Percentiles rank a stretch among this genome's conserved stretches.
Conservation (phyloP, 2,329 filamentous ascomycete species). For the Sphaerulina musiva region DNA sequence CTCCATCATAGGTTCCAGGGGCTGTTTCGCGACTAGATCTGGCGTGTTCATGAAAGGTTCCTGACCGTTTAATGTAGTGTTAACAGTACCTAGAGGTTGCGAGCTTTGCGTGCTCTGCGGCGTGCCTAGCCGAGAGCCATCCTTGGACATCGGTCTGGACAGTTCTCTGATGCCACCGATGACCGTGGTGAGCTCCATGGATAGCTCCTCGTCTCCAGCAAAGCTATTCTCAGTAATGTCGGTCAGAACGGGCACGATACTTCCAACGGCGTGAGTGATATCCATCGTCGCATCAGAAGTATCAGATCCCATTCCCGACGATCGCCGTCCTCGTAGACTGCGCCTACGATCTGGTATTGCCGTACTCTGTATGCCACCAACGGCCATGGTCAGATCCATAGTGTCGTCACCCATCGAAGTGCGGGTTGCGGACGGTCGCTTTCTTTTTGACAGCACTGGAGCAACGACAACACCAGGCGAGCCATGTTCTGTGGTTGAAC, state of each 20-base stretch:
- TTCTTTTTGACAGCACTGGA: conserved; percentile 29
- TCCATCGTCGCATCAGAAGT: conserved; percentile 50
- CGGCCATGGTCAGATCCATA: conserved; percentile 37
- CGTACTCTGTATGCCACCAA: conserved; percentile 34
- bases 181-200: conserved; percentile 49
- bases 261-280: conserved; percentile 50
- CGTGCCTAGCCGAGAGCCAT: conserved; percentile 21
- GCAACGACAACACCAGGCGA: conserved; percentile 25
- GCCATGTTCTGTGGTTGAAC: conserved; percentile 36
- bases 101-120: conserved; percentile 42
- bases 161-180: conserved; percentile 40
- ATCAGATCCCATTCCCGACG: conserved; percentile 32
- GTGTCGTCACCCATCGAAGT: conserved; percentile 37
- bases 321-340: conserved; percentile 34
- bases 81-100: conserved; percentile 18
- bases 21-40: conserved; percentile 35
- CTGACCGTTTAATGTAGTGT: conserved; percentile 53
- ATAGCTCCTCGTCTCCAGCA: conserved; percentile 43
- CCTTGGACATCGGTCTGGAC: conserved; percentile 21
- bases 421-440: conserved; percentile 33
- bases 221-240: conserved; percentile 23
- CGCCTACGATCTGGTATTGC: conserved; percentile 24
- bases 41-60: conserved; percentile 51
- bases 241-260: conserved; percentile 25
- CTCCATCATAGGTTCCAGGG: conserved; percentile 33